These are phyloP conservation scores for Leccinum subtestaceum DNA, from an alignment of 768 basidiomycete genomes.

Conservation along the genomic window DNA sequence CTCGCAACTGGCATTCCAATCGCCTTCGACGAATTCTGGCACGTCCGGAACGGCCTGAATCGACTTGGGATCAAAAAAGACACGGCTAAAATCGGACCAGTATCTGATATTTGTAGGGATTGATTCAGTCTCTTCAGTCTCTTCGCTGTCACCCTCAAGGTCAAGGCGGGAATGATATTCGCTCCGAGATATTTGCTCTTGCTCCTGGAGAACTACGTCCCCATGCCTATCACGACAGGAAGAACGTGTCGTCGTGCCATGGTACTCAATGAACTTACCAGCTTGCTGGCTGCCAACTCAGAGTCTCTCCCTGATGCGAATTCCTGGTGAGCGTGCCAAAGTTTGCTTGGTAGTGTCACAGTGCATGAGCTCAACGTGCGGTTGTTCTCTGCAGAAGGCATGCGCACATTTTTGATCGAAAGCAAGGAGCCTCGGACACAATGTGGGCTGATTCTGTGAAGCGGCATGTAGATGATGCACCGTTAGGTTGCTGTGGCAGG, in stretches of 20 bases:
- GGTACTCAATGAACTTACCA: conserved; percentile 14
- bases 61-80: conserved; percentile 61
- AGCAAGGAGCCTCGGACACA: conserved; percentile 60
- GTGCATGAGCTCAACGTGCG: conserved; percentile 6
- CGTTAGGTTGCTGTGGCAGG: neutral
- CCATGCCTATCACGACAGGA: conserved; percentile 43
- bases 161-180: conserved; percentile 50
- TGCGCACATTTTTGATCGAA: conserved; percentile 64
- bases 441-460: conserved; percentile 36
- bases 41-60: conserved; percentile 62
- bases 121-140: conserved; percentile 11
- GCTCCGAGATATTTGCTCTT: conserved; percentile 51
- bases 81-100: conserved; percentile 53
- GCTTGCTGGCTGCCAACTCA: conserved; percentile 12
- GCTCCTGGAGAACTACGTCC: conserved; percentile 46
- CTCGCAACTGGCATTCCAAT: conserved; percentile 56
- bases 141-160: conserved; percentile 17
- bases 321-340: conserved; percentile 56
- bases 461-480: neutral
- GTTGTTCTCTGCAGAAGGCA: conserved; percentile 1
- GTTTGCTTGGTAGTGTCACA: conserved; percentile 43
- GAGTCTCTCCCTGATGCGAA: conserved; percentile 34
- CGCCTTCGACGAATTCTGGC: conserved; percentile 46
- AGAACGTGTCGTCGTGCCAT: neutral
- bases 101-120: conserved; percentile 35